Evolutionary conservation across 1,284 basidiomycete species (phyloP).

Genomic region (Meripilus lineatus): DNA sequence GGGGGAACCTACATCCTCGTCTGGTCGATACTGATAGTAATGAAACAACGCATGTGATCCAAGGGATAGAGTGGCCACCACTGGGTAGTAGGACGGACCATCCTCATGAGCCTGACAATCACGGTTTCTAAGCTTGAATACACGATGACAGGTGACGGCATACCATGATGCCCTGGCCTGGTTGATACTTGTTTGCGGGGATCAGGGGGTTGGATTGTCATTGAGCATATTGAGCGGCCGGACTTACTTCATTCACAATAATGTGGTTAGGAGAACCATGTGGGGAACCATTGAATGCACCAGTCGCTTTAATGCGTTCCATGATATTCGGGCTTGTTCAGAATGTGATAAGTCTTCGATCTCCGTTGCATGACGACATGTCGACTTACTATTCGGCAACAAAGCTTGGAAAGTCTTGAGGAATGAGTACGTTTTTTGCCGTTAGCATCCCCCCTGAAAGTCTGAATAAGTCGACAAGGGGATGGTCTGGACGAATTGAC

Average conservation of each 20-base stretch:
- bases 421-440: conserved; percentile 54
- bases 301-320: conserved; percentile 56
- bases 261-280: conserved; percentile 80
- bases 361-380: conserved; percentile 1
- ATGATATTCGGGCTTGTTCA: conserved; percentile 71
- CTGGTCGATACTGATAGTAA: conserved; percentile 66
- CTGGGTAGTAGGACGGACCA: conserved; percentile 83
- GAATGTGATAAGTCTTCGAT: no score
- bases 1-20: conserved; percentile 13
- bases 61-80: conserved; percentile 87
- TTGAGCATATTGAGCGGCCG: conserved; percentile 1
- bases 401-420: conserved; percentile 62
- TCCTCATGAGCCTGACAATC: conserved; percentile 82
- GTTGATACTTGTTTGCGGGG: conserved; percentile 55
- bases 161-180: conserved; percentile 92
- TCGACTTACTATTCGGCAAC: conserved; percentile 50
- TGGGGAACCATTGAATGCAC: conserved; percentile 55
- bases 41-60: conserved; percentile 83
- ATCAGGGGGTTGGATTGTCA: background rate
- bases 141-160: conserved; percentile 16
- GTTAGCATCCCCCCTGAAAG: conserved; percentile 63
- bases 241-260: conserved; percentile 73
- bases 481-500: background rate
- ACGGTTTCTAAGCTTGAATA: conserved; percentile 11
- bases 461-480: background rate